Evolutionary conservation across 257 asterid species (phyloP), one percentile per base, ranked within the genome.

Genomic region (Phtheirospermum japonicum): DNA sequence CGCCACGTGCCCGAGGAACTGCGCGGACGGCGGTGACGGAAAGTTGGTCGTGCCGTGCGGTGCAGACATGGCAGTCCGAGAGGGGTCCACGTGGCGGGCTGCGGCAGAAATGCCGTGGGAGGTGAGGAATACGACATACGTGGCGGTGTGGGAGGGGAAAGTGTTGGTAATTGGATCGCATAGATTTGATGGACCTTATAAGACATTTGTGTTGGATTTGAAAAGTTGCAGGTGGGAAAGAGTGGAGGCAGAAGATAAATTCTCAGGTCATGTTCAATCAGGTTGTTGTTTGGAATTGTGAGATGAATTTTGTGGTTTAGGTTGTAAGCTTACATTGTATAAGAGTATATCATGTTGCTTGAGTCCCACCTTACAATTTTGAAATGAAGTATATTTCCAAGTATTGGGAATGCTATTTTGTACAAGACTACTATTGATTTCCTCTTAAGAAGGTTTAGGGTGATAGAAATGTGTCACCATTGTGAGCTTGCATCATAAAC

Each of bases 261-360:
- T 82, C 55, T 73, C 72, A 9, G 94, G 94, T 16, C 87, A 86
- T 67, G 89, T 86, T 71, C 90, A 79, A 70, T 78, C 91, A 0
- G 97, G 86, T 43, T 84, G 89, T 61, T 84, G 76, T 68, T 54
- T 89, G 45, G 87, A 86, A 69, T 54, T 89, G 67, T 88, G 72
- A 60, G 10, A 4, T 23, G 28, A 23, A 23, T 23, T 23, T 23
- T 23, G 28, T 23, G 28, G 28, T 23, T 1, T 23, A 23, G 28
- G 2, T 23, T 23, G 28, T 23, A 23, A 23, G 28, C 28, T 23
- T 23, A 23, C 28, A 23, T 23, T 23, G 3, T 23, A 23, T 23
- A 23, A 1, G 3, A 23, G 3, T 23, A 23, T 23, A 1, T 3
- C 28, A 23, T 23, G 1, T 1, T 23, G 28, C 28, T 23, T 23